A percentile compares a stretch with the other conserved stretches of the same genome.
Conservation (phyloP, 352 stramenopile species). For the Phytophthora parvispora region DNA sequence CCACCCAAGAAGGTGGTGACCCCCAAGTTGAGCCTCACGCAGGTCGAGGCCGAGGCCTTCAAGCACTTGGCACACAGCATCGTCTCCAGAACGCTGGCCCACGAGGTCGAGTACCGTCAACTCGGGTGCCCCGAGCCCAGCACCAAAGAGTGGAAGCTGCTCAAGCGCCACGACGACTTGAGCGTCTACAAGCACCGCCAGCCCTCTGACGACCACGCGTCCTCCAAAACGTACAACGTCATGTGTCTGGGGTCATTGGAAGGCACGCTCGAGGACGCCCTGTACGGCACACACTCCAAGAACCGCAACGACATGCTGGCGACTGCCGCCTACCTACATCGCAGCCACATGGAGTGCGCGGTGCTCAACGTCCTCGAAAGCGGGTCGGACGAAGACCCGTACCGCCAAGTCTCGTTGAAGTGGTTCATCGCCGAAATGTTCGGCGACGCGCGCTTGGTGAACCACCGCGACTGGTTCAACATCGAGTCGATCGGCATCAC, state of each 20-base stretch:
- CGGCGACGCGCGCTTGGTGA: slow-evolving; percentile 53
- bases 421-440: slow-evolving; percentile 55
- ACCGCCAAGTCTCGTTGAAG: slow-evolving; percentile 55
- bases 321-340: slow-evolving; percentile 41
- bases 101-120: slow-evolving; percentile 47
- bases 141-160: slow-evolving; percentile 39
- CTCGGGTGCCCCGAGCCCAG: slow-evolving; percentile 29
- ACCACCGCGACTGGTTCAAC: slow-evolving; percentile 71
- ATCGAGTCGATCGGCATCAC: slow-evolving; percentile 64
- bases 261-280: slow-evolving; percentile 59
- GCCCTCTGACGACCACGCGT: background rate
- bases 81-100: slow-evolving; percentile 47
- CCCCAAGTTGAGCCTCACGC: slow-evolving; percentile 29
- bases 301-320: slow-evolving; percentile 51
- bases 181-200: slow-evolving; percentile 32
- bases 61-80: slow-evolving; percentile 47
- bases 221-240: slow-evolving; percentile 40
- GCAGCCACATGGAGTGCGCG: slow-evolving; percentile 50
- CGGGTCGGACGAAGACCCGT: slow-evolving; percentile 49
- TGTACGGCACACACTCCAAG: slow-evolving; percentile 62
- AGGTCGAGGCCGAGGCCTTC: slow-evolving; percentile 38
- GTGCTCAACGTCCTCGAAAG: slow-evolving; percentile 55
- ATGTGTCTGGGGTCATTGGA: slow-evolving; percentile 55
- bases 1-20: background rate
- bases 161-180: slow-evolving; percentile 43